phyloP scores from a whole-genome alignment of 164 flowering plant genomes.

The Tinospora cordifolia region DNA sequence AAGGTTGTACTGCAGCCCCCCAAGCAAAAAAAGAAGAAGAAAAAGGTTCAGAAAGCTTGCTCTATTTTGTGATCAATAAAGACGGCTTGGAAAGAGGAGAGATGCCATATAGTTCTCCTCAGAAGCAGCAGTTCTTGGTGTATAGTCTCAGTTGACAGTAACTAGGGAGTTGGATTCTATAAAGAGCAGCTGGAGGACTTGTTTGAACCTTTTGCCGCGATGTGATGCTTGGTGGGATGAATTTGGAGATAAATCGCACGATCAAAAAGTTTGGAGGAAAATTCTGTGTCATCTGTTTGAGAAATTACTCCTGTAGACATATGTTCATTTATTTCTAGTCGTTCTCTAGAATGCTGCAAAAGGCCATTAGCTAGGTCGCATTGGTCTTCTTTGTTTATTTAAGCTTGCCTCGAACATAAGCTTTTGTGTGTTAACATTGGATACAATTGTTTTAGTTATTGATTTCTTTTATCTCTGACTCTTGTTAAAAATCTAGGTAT shows the following conservation, averaged over 20 bases:
- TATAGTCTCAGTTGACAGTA: slow-evolving; percentile 30
- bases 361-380: slow-evolving; percentile 6
- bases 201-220: slow-evolving; percentile 15
- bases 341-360: slow-evolving; percentile 6
- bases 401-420: no score
- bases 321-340: slow-evolving; percentile 6
- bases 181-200: slow-evolving; percentile 23
- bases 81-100: not conserved
- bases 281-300: not conserved
- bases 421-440: no score
- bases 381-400: not conserved
- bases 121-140: slow-evolving; percentile 22
- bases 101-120: slow-evolving; percentile 1
- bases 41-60: slow-evolving; percentile 51
- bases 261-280: slow-evolving; percentile 14
- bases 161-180: slow-evolving; percentile 15
- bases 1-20: slow-evolving; percentile 92
- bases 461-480: not conserved
- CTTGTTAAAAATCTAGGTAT: not conserved
- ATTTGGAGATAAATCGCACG: no score
- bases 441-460: no score
- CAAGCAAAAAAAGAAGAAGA: slow-evolving; percentile 78
- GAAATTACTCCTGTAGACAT: no score
- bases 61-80: slow-evolving; percentile 47
- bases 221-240: slow-evolving; percentile 13